A percentile compares a stretch with the other conserved stretches of the same genome.
Conservation (phyloP, 2,329 filamentous ascomycete species). For the Proliferodiscus dingleyae region DNA sequence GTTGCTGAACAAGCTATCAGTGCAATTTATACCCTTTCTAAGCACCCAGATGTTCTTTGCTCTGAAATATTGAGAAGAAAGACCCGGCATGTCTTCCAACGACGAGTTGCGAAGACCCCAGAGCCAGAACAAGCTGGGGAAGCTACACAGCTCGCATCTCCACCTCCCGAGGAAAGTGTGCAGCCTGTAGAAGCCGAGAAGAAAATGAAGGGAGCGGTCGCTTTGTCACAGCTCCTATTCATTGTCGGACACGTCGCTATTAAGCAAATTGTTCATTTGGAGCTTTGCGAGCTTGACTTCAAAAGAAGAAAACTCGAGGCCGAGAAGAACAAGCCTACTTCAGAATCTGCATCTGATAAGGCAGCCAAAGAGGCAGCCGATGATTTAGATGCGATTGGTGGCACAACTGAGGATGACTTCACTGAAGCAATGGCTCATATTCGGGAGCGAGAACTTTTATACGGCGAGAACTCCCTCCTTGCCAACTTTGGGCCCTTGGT, state of each 20-base stretch:
- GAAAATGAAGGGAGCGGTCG: constrained; percentile 65
- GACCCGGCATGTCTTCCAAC: constrained; percentile 71
- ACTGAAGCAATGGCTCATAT: constrained; percentile 82
- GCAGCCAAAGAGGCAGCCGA: constrained; percentile 67
- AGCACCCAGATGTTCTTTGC: constrained; percentile 89
- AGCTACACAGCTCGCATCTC: constrained; percentile 29
- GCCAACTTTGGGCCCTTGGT: constrained; percentile 87
- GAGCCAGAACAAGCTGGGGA: constrained; percentile 30
- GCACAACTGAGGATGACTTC: constrained; percentile 92
- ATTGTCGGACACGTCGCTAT: constrained; percentile 95
- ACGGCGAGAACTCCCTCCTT: constrained; percentile 78
- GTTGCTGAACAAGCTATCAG: constrained; percentile 94
- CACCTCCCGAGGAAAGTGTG: constrained; percentile 13
- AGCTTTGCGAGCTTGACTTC: constrained; percentile 96
- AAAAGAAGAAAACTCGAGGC: constrained; percentile 92
- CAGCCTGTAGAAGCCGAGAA: constrained; percentile 22
- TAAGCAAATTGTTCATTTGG: constrained; percentile 97
- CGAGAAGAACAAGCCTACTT: constrained; percentile 56
- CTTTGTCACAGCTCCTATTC: constrained; percentile 86
- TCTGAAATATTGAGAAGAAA: constrained; percentile 86
- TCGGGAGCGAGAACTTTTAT: constrained; percentile 77
- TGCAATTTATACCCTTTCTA: constrained; percentile 89
- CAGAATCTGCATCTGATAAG: constrained; percentile 43
- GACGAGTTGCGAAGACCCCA: constrained; percentile 26
- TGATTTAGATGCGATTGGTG: constrained; percentile 92